phyloP scores from a whole-genome alignment of 2,329 filamentous ascomycete species.

The Laburnicola sp. region DNA sequence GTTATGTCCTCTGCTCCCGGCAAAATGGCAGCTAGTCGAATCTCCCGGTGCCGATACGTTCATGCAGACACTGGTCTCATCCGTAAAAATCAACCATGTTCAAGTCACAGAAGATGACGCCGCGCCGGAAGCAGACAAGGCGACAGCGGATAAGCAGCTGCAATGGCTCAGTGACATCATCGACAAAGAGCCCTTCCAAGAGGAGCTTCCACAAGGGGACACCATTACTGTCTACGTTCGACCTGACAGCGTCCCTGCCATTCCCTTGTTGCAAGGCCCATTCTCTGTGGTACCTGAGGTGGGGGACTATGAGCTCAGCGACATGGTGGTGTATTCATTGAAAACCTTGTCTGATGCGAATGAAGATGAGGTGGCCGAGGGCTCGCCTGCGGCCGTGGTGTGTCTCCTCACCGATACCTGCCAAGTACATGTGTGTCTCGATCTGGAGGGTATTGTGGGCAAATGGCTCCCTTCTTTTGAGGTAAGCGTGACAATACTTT shows the following conservation, averaged over 20 bases:
- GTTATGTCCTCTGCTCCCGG: slow-evolving; percentile 84
- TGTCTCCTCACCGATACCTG: slow-evolving; percentile 60
- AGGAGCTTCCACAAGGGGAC: slow-evolving; percentile 47
- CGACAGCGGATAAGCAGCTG: slow-evolving; percentile 58
- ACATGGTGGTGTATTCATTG: slow-evolving; percentile 60
- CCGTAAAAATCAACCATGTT: slow-evolving; percentile 70
- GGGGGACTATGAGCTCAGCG: slow-evolving; percentile 61
- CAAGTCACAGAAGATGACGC: slow-evolving; percentile 31
- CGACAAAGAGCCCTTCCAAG: slow-evolving; percentile 54
- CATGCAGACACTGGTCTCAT: slow-evolving; percentile 79
- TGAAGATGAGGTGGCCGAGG: slow-evolving; percentile 52
- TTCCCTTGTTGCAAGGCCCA: slow-evolving; percentile 65
- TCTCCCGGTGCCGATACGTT: slow-evolving; percentile 60
- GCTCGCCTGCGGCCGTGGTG: slow-evolving; percentile 60
- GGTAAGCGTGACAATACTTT: slow-evolving; percentile 17
- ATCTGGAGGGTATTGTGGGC: slow-evolving; percentile 64
- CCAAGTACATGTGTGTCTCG: slow-evolving; percentile 62
- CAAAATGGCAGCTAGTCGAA: slow-evolving; percentile 70
- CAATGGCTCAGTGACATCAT: slow-evolving; percentile 58
- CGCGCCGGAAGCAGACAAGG: slow-evolving; percentile 49
- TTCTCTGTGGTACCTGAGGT: slow-evolving; percentile 58
- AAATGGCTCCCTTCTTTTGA: slow-evolving; percentile 61
- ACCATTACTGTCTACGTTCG: slow-evolving; percentile 59
- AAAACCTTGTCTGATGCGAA: slow-evolving; percentile 56
- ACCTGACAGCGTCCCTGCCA: slow-evolving; percentile 56